These are phyloP conservation scores for Asterochloris sp. DNA, from an alignment of 139 green algal genomes.

Conservation along the genomic window DNA sequence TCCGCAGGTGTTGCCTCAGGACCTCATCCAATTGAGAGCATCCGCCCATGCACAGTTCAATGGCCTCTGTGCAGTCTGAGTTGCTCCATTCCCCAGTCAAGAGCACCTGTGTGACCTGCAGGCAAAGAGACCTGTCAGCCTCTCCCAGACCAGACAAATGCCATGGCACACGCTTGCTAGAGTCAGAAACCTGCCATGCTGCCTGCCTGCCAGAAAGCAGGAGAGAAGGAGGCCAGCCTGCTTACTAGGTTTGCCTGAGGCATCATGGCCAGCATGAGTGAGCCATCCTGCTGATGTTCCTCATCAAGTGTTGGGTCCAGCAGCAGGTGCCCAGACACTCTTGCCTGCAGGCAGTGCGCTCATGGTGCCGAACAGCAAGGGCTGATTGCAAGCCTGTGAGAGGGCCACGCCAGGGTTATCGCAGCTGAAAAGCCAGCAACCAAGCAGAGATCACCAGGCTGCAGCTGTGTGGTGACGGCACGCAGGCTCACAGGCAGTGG, in stretches of 20 bases:
- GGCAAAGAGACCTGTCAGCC: neutral
- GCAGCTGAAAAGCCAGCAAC: no score
- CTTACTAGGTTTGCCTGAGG: constrained; percentile 39
- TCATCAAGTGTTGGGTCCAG: constrained; percentile 60
- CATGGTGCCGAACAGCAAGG: no score
- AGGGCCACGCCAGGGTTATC: no score
- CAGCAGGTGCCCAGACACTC: constrained; percentile 43
- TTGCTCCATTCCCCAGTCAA: constrained; percentile 46
- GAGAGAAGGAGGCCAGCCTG: no score
- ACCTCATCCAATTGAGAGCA: constrained; percentile 59
- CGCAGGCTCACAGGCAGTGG: no score
- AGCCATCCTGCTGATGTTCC: constrained; percentile 38
- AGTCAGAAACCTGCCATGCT: neutral
- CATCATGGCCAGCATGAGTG: constrained; percentile 53
- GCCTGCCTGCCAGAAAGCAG: no score
- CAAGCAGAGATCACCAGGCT: no score
- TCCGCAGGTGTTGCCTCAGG: constrained; percentile 27
- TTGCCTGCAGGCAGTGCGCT: constrained; percentile 24
- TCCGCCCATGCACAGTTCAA: constrained; percentile 66
- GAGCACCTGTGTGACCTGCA: constrained; percentile 53
- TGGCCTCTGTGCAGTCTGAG: constrained; percentile 28
- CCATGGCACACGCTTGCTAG: neutral
- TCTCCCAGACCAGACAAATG: neutral
- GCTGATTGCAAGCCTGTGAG: no score
- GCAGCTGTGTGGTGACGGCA: no score